A percentile compares a stretch with the other conserved stretches of the same genome.
phyloP scores from a whole-genome alignment of 129 eudicot species.

The Daucus carota region DH1_v3.0 NC_030386.2:12587501-12588000 shows the following conservation, averaged over 20 bases:
- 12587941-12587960: constrained; percentile 92
- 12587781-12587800: neutral
- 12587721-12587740: neutral
- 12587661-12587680: neutral
- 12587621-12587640: neutral
- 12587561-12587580: no score
- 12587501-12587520: neutral
- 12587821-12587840: neutral
- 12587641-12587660: neutral
- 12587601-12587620: no score
- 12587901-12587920: constrained; percentile 33
- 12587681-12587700: neutral
- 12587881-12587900: neutral
- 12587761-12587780: neutral
- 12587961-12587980: constrained; percentile 63
- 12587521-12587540: no score
- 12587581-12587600: no score
- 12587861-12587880: neutral
- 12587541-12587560: no score
- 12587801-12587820: neutral
- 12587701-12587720: neutral
- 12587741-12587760: neutral
- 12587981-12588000: constrained; percentile 80
- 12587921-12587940: constrained; percentile 97
- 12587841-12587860: neutral